phyloP scores from a whole-genome alignment of 2,329 filamentous ascomycete species.

The Pestalotiopsis sp. region DNA sequence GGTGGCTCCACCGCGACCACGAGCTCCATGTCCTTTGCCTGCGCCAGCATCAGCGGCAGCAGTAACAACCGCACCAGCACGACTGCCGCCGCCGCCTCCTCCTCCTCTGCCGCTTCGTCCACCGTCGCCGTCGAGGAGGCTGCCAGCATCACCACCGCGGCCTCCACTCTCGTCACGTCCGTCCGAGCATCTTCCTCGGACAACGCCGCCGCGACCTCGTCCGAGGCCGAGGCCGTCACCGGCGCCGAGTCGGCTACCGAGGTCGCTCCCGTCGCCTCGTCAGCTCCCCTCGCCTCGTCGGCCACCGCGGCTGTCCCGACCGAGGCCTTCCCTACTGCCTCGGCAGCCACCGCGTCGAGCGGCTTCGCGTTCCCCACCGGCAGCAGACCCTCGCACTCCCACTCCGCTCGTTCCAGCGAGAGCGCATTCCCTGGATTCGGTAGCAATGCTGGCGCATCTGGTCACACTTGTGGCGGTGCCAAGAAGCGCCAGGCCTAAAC shows the following conservation, averaged over 20 bases:
- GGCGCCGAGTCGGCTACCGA: not conserved
- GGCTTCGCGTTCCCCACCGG: not conserved
- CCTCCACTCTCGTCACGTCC: constrained; percentile 1
- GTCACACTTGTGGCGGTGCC: not conserved
- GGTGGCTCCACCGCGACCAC: constrained; percentile 24
- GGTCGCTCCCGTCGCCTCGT: not conserved
- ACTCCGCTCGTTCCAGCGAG: not conserved
- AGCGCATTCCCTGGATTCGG: not conserved
- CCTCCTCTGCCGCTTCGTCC: not conserved
- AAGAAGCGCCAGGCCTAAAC: not conserved
- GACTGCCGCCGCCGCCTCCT: constrained; percentile 1
- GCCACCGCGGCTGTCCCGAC: not conserved
- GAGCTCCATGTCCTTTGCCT: constrained; percentile 55
- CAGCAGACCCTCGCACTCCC: not conserved
- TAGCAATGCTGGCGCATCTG: not conserved
- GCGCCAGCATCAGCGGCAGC: constrained; percentile 28
- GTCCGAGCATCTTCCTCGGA: not conserved
- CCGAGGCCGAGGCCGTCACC: not conserved
- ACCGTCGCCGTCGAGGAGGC: not conserved
- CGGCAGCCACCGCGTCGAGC: not conserved
- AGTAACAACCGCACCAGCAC: constrained; percentile 3
- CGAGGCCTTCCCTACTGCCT: not conserved
- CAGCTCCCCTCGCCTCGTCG: not conserved
- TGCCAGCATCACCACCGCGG: not conserved
- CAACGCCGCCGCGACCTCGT: not conserved